Evolutionary conservation across 2,329 filamentous ascomycete species (phyloP), one percentile per base, ranked within the genome.

Genomic region (Chaetomium olivaceum): DNA sequence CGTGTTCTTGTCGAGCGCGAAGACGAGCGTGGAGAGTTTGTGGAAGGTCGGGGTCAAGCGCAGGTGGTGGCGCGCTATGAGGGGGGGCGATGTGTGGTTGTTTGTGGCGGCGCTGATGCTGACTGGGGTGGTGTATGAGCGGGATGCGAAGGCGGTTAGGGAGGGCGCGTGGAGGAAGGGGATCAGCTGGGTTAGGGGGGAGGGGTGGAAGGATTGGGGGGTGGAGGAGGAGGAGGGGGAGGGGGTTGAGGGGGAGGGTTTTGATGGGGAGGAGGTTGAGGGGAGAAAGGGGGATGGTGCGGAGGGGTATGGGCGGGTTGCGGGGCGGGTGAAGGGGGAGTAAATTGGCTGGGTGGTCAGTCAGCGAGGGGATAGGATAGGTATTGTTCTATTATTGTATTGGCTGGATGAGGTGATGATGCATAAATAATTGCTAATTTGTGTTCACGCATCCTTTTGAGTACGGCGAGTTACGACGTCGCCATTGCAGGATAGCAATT

Each of bases 41-140:
- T 98, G 93, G 92, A 96, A 96, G 81, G 92, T 96, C 0, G 93
- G 93, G n/a, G 87, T 91, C 63, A 98, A 98, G 87, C 83, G 89
- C 39, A 86, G 92, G 1, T 92, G 92, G 87, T 97, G 94, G 92
- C 87, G 85, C 69, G 91, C 91, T 12, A 84, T 95, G 75, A 87
- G 85, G 72, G 91, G 91, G 46, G 93, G 93, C 0, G 94, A 98
- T 77, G 87, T 97, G 5, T 86, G 90, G 80, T 80, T 98, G 3
- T 93, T 98, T 74, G 90, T 94, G 19, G 77, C 87, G 21, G 91
- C 92, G 57, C 82, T 97, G 78, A 91, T 91, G 72, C 77, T 93
- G 21, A 87, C 93, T 21, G 92, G 93, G 63, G 85, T 86, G 9
- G 87, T 95, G 1, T 92, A 94, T 73, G 91, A 96, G 80, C 81